These are phyloP conservation scores for Trichoderma koningii DNA, from an alignment of 2,329 filamentous ascomycete species.

Conservation along the genomic window DNA sequence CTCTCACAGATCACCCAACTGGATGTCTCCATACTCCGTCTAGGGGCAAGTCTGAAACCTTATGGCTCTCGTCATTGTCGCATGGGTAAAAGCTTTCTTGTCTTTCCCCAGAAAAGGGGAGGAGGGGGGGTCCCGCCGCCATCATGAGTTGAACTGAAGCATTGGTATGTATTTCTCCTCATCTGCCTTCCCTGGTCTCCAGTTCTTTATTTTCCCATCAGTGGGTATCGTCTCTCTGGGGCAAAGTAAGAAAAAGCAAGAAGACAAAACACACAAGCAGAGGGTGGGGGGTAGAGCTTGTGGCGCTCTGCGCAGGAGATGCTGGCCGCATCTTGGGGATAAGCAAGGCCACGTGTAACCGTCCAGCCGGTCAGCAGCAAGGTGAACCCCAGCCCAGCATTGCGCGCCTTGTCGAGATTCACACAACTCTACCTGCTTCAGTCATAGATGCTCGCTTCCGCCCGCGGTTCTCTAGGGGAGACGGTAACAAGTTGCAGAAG, in stretches of 20 bases:
- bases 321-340: constrained; percentile 9
- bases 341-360: constrained; percentile 21
- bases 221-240: not conserved
- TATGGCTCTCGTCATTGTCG: not conserved
- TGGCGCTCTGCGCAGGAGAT: constrained; percentile 5
- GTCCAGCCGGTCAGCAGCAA: constrained; percentile 20
- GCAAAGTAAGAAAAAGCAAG: not conserved
- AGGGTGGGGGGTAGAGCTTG: not conserved
- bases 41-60: not conserved
- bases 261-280: not conserved
- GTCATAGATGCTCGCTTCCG: constrained; percentile 24
- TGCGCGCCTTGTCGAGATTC: constrained; percentile 14
- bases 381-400: constrained; percentile 1
- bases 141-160: constrained; percentile 3
- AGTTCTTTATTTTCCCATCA: not conserved
- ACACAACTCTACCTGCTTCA: constrained; percentile 8
- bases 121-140: not conserved
- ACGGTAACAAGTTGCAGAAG: not conserved
- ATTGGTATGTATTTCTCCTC: not conserved
- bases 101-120: not conserved
- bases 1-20: constrained; percentile 8
- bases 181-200: not conserved
- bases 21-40: not conserved
- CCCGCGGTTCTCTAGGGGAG: constrained; percentile 10
- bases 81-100: not conserved